Evolutionary conservation across 2,329 filamentous ascomycete species (phyloP).

Genomic region (Neobulgaria alba): DNA sequence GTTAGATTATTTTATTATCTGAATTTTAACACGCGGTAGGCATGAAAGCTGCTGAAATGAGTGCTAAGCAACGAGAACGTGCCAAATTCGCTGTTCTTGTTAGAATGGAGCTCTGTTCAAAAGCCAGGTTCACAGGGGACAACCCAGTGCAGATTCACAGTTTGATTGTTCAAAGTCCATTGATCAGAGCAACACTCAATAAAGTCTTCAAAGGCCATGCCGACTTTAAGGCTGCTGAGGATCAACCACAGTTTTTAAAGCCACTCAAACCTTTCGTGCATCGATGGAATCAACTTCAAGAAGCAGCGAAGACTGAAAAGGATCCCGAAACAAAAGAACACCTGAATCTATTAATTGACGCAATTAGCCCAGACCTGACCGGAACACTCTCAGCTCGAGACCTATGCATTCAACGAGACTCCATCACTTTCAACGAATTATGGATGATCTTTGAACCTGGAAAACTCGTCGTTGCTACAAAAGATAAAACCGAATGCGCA

Average conservation of each 20-base stretch:
- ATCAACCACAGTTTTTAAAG: conserved; percentile 38
- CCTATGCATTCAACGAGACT: conserved; percentile 29
- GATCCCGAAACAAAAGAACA: conserved; percentile 27
- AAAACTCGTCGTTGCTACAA: conserved; percentile 5
- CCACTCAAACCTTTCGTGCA: conserved; percentile 44
- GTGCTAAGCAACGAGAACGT: not conserved
- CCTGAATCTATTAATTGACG: conserved; percentile 27
- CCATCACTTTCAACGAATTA: conserved; percentile 29
- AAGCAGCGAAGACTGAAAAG: conserved; percentile 22
- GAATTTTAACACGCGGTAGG: too few species aligned
- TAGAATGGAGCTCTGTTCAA: not conserved
- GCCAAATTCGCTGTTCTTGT: not conserved
- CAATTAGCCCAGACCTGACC: conserved; percentile 30
- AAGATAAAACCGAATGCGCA: not conserved
- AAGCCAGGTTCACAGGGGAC: conserved; percentile 1
- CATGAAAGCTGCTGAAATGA: not conserved
- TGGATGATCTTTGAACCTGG: conserved; percentile 32
- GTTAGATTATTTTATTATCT: too few species aligned
- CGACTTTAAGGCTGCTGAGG: conserved; percentile 38
- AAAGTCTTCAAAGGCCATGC: conserved; percentile 39
- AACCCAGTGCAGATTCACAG: conserved; percentile 1
- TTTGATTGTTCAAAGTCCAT: conserved; percentile 39
- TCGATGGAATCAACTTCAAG: conserved; percentile 35
- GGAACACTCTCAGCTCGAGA: conserved; percentile 28
- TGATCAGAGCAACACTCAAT: conserved; percentile 38